Percentiles rank a stretch among this genome's conserved stretches.
phyloP scores from a whole-genome alignment of 371 early-diverging fungal genomes.

The Mortierella sp. region DNA sequence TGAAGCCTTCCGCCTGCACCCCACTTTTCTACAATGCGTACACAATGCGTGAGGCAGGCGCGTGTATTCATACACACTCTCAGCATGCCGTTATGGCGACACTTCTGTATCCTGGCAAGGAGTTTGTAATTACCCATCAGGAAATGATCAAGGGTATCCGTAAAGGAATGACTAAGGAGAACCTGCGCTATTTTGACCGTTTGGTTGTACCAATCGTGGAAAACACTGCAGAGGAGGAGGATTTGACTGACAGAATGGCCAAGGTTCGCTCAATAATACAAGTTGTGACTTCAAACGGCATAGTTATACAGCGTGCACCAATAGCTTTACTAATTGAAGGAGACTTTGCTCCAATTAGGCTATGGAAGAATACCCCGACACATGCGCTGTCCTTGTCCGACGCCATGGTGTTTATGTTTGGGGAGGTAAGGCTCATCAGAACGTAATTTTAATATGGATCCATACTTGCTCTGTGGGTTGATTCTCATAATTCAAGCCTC shows the following conservation, averaged over 20 bases:
- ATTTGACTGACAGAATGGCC: constrained; percentile 93
- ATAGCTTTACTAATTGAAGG: neutral
- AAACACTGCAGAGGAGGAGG: constrained; percentile 96
- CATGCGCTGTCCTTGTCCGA: constrained; percentile 95
- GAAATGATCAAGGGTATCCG: constrained; percentile 99
- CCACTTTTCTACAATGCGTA: constrained; percentile 96
- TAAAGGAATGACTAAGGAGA: constrained; percentile 74
- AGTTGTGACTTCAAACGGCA: neutral
- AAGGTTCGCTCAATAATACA: constrained; percentile 58
- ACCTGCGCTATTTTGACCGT: constrained; percentile 84
- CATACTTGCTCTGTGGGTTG: neutral
- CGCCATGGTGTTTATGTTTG: constrained; percentile 94
- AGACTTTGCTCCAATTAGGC: constrained; percentile 63
- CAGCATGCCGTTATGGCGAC: constrained; percentile 96
- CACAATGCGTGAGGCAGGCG: constrained; percentile 89
- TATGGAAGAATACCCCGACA: constrained; percentile 91
- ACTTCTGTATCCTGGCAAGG: constrained; percentile 76
- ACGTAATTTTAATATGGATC: neutral
- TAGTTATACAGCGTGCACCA: neutral
- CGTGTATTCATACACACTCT: constrained; percentile 97
- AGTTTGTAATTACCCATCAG: constrained; percentile 92
- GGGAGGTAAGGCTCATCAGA: constrained; percentile 72
- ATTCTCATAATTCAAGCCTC: neutral
- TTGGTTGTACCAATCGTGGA: constrained; percentile 96
- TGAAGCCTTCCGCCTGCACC: constrained; percentile 92